These are phyloP conservation scores for Fusarium armeniacum DNA, from an alignment of 2,329 filamentous ascomycete genomes.

Conservation along the genomic window DNA sequence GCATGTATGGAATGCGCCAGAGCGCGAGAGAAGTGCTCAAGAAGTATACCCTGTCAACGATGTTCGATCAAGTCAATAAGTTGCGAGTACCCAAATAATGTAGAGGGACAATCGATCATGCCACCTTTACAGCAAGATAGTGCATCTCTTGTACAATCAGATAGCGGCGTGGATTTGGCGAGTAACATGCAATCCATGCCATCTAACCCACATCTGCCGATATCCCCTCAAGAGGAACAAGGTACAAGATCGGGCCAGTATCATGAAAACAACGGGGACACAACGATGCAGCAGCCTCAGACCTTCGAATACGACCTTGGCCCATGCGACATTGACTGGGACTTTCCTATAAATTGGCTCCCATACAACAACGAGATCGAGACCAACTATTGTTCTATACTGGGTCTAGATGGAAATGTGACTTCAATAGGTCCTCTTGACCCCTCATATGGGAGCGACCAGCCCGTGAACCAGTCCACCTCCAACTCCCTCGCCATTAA, in stretches of 20 bases:
- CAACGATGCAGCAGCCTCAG: not conserved
- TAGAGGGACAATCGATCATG: rapidly evolving
- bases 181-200: not conserved
- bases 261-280: not conserved
- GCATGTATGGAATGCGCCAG: constrained; percentile 37
- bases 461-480: not conserved
- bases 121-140: not conserved
- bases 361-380: constrained; percentile 42
- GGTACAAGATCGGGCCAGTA: not conserved
- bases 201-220: not conserved
- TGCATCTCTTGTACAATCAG: not conserved
- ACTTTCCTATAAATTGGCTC: constrained; percentile 48
- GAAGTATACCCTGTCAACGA: constrained; percentile 26
- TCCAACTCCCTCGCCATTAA: not conserved
- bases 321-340: constrained; percentile 28
- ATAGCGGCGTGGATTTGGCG: not conserved
- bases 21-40: constrained; percentile 37
- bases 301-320: constrained; percentile 14
- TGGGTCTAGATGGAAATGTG: not conserved
- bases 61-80: constrained; percentile 21
- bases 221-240: constrained; percentile 1
- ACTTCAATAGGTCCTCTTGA: not conserved
- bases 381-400: constrained; percentile 43
- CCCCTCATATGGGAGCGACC: not conserved
- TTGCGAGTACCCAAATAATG: constrained; percentile 21